Evolutionary conservation across 495 filamentous ascomycete species (phyloP).

Genomic region (Bombardia bombarda): DNA sequence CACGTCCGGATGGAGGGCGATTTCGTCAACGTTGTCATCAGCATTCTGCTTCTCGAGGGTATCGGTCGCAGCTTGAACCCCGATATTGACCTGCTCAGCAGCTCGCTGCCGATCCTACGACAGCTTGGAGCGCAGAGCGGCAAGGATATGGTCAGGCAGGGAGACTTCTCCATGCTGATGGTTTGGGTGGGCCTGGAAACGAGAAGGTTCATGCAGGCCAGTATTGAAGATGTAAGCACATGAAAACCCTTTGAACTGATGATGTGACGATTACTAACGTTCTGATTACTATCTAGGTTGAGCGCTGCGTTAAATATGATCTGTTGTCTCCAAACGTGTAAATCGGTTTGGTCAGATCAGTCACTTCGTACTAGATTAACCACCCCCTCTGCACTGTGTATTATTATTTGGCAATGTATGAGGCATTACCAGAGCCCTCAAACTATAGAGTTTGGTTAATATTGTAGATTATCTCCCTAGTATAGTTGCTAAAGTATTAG

Average conservation of each 20-base stretch:
- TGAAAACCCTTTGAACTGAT: too few relatives aligned
- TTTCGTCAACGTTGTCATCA: constrained; percentile 97
- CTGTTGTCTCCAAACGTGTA: constrained; percentile 74
- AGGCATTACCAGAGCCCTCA: too few relatives aligned
- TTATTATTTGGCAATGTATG: neutral
- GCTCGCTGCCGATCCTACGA: constrained; percentile 84
- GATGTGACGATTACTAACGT: too few relatives aligned
- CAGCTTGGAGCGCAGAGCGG: constrained; percentile 75
- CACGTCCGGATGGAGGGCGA: constrained; percentile 96
- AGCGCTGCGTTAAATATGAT: constrained; percentile 78
- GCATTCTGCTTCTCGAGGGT: constrained; percentile 86
- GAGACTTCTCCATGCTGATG: constrained; percentile 89
- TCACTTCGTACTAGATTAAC: too few relatives aligned
- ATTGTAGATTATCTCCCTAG: too few relatives aligned
- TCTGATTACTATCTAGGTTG: constrained; percentile 37
- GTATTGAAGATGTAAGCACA: constrained; percentile 77
- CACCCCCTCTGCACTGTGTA: too few relatives aligned
- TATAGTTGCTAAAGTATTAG: too few relatives aligned
- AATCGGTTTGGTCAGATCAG: too few relatives aligned
- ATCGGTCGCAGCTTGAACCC: constrained; percentile 87
- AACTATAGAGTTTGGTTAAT: too few relatives aligned
- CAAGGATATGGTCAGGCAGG: constrained; percentile 54
- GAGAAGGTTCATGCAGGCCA: constrained; percentile 77
- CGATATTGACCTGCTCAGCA: constrained; percentile 74
- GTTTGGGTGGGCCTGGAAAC: constrained; percentile 92